phyloP scores from a whole-genome alignment of 1,284 basidiomycete genomes.

The Puccinia triticina region DNA sequence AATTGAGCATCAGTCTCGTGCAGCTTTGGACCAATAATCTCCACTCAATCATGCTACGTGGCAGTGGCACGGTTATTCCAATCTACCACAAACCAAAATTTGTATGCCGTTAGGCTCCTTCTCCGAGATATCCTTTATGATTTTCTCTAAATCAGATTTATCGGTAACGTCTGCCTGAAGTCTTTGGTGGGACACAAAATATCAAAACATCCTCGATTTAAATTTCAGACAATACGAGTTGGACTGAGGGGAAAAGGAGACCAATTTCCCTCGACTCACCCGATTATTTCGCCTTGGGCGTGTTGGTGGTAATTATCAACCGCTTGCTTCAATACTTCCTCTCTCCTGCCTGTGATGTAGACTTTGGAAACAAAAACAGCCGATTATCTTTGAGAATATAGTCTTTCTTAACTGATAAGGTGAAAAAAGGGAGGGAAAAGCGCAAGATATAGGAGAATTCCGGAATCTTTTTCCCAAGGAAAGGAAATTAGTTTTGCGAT shows the following conservation, averaged over 20 bases:
- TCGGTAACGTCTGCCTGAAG: constrained; percentile 47
- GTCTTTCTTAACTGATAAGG: not conserved
- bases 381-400: not conserved
- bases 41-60: not conserved
- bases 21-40: not conserved
- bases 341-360: constrained; percentile 47
- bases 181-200: not conserved
- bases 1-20: not conserved
- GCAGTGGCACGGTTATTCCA: not conserved
- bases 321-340: constrained; percentile 41
- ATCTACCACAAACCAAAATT: constrained; percentile 43
- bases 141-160: constrained; percentile 45
- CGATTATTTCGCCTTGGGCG: constrained; percentile 45
- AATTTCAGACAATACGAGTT: not conserved
- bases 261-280: constrained; percentile 10
- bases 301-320: constrained; percentile 50
- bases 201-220: not conserved
- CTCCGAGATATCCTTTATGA: constrained; percentile 37
- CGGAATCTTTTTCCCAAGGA: not conserved
- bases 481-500: not conserved
- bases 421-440: not conserved
- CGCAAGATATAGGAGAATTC: not conserved
- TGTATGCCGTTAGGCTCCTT: constrained; percentile 49
- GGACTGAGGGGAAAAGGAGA: not conserved
- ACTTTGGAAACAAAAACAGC: constrained; percentile 1